Evolutionary conservation across 2,329 filamentous ascomycete species (phyloP).

Genomic region (Colletotrichum ledebouriae): DNA sequence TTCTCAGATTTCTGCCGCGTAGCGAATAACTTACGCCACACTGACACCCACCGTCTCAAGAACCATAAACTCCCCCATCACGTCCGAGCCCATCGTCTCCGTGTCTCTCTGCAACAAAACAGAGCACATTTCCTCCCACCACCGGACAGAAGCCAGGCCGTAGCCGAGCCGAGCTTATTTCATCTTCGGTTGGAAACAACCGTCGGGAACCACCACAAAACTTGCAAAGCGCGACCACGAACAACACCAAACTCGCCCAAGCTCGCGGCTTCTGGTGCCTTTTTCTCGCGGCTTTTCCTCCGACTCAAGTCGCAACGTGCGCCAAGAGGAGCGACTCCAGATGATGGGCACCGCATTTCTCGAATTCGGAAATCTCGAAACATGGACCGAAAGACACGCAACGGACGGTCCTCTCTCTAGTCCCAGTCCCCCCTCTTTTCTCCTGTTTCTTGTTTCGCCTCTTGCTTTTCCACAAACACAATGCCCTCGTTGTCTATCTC

Average conservation of each 20-base stretch:
- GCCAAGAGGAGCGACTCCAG: slow-evolving; percentile 38
- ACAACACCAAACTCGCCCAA: neutral
- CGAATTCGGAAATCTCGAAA: slow-evolving; percentile 30
- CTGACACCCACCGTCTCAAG: slow-evolving; percentile 35
- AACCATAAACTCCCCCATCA: slow-evolving; percentile 28
- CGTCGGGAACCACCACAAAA: neutral
- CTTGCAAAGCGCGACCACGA: slow-evolving; percentile 2
- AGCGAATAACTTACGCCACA: slow-evolving; percentile 35
- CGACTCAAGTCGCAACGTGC: slow-evolving; percentile 39
- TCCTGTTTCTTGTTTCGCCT: slow-evolving; percentile 4
- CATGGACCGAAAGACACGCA: slow-evolving; percentile 28
- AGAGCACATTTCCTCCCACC: neutral
- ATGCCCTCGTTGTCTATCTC: neutral
- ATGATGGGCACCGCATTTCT: slow-evolving; percentile 31
- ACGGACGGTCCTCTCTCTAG: slow-evolving; percentile 12
- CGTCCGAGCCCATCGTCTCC: slow-evolving; percentile 23
- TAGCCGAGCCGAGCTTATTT: slow-evolving; percentile 21
- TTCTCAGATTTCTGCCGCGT: slow-evolving; percentile 2
- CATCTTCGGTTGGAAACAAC: slow-evolving; percentile 5
- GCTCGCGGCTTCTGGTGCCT: neutral
- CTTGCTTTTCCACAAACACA: slow-evolving; percentile 1
- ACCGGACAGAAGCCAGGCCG: slow-evolving; percentile 24
- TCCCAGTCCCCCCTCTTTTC: neutral
- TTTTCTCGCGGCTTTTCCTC: slow-evolving; percentile 3
- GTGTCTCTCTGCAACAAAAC: neutral